phyloP scores from a whole-genome alignment of 148 eudicot species.

The Chenopodium suecicum region DNA sequence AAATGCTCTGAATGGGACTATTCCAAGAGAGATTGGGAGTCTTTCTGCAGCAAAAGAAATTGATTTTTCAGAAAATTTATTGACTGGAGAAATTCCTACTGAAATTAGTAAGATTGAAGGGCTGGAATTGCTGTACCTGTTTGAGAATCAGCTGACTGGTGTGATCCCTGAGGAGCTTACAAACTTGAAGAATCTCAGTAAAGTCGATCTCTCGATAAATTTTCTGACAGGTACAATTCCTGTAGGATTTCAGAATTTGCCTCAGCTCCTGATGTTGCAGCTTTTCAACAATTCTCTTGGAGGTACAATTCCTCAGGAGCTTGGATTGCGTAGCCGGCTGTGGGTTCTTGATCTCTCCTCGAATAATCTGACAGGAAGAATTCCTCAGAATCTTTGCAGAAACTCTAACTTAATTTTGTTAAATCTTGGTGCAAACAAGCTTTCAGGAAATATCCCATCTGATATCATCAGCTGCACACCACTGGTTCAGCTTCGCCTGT shows the following conservation, averaged over 20 bases:
- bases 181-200: conserved; percentile 28
- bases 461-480: conserved; percentile 33
- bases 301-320: conserved; percentile 36
- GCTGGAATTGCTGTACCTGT: conserved; percentile 37
- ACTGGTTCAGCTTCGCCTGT: conserved; percentile 32
- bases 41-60: conserved; percentile 27
- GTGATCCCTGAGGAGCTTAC: conserved; percentile 37
- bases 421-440: conserved; percentile 37
- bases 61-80: conserved; percentile 37
- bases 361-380: conserved; percentile 37
- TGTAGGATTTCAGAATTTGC: conserved; percentile 36
- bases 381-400: conserved; percentile 34
- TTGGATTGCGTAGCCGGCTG: conserved; percentile 34
- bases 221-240: conserved; percentile 39
- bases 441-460: conserved; percentile 37
- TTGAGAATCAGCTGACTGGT: conserved; percentile 36
- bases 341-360: conserved; percentile 41
- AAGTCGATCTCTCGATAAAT: conserved; percentile 38
- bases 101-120: conserved; percentile 32
- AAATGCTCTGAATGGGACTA: conserved; percentile 62
- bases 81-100: conserved; percentile 41
- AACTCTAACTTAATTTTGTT: conserved; percentile 33
- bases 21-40: conserved; percentile 37
- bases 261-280: conserved; percentile 29
- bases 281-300: conserved; percentile 42